phyloP scores from a whole-genome alignment of 2,329 filamentous ascomycete species.

The Chaetomiaceae sp. region DNA sequence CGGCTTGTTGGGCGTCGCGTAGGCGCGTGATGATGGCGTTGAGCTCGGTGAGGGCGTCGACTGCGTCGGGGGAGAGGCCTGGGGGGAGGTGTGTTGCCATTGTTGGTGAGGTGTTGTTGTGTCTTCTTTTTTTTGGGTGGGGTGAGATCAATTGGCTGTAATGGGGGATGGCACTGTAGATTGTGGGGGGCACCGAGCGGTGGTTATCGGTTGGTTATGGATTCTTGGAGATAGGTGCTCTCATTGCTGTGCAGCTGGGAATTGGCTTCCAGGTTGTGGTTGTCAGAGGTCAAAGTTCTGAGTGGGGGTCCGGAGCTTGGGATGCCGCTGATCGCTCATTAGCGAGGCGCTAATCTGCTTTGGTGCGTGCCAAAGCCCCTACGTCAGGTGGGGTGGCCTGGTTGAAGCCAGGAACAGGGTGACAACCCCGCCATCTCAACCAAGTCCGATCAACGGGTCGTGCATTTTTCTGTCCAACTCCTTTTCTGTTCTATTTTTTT shows the following conservation, averaged over 20 bases:
- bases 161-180: constrained; percentile 4
- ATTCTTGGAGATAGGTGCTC: no score
- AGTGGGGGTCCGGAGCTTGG: neutral
- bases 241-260: no score
- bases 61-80: constrained; percentile 71
- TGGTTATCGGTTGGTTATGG: no score
- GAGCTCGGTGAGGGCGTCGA: constrained; percentile 81
- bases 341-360: constrained; percentile 6
- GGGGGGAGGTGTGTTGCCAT: constrained; percentile 43
- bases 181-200: no score
- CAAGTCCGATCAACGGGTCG: neutral
- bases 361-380: neutral
- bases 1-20: constrained; percentile 39
- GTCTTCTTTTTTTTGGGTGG: neutral
- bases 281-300: neutral
- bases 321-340: constrained; percentile 11
- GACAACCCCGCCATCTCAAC: constrained; percentile 8
- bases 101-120: constrained; percentile 1
- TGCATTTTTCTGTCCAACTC: neutral
- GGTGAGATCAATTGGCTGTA: neutral
- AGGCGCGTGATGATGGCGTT: constrained; percentile 73
- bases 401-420: neutral
- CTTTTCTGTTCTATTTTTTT: neutral
- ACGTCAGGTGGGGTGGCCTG: constrained; percentile 8
- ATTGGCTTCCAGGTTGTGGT: no score